Conservation (phyloP, 805 yeast species). For the Saturnispora silvae region DNA sequence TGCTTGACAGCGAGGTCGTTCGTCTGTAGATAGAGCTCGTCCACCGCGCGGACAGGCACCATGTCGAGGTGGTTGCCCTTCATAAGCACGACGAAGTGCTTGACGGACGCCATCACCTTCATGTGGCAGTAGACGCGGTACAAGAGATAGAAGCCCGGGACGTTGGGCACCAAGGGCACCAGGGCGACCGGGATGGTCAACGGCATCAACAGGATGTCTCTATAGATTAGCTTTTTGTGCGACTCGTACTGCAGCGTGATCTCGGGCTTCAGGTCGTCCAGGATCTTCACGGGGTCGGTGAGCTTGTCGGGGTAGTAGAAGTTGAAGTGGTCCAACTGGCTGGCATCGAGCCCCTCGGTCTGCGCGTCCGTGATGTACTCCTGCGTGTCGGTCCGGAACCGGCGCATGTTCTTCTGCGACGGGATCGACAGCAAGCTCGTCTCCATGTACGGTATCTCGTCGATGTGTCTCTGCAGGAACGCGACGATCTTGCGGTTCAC, state of each 20-base stretch:
- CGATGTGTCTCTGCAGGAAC: slow-evolving; percentile 41
- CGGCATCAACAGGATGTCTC: slow-evolving; percentile 56
- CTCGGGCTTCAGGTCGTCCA: slow-evolving; percentile 31
- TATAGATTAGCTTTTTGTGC: slow-evolving; percentile 46
- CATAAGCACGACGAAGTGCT: slow-evolving; percentile 52
- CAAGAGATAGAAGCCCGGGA: slow-evolving; percentile 80
- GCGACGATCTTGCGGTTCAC: slow-evolving; percentile 52
- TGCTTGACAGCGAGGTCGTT: slow-evolving; percentile 13
- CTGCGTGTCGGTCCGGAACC: slow-evolving; percentile 25
- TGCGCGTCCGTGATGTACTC: slow-evolving; percentile 6
- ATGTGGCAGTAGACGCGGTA: slow-evolving; percentile 79
- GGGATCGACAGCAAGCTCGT: slow-evolving; percentile 69
- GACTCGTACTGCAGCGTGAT: slow-evolving; percentile 34
- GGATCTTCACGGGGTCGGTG: slow-evolving; percentile 22
- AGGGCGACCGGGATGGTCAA: slow-evolving; percentile 70
- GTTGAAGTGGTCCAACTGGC: slow-evolving; percentile 30
- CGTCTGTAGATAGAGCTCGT: slow-evolving; percentile 21
- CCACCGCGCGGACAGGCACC: slow-evolving; percentile 24
- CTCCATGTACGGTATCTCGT: slow-evolving; percentile 72
- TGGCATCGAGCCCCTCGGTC: slow-evolving; percentile 11
- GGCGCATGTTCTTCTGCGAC: slow-evolving; percentile 45
- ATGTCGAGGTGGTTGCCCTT: slow-evolving; percentile 28
- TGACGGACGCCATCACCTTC: slow-evolving; percentile 66
- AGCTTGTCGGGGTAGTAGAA: slow-evolving; percentile 40
- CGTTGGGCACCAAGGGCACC: slow-evolving; percentile 80